Evolutionary conservation across 2,329 filamentous ascomycete genomes (phyloP).

Genomic region (Scytalidium lignicola): DNA sequence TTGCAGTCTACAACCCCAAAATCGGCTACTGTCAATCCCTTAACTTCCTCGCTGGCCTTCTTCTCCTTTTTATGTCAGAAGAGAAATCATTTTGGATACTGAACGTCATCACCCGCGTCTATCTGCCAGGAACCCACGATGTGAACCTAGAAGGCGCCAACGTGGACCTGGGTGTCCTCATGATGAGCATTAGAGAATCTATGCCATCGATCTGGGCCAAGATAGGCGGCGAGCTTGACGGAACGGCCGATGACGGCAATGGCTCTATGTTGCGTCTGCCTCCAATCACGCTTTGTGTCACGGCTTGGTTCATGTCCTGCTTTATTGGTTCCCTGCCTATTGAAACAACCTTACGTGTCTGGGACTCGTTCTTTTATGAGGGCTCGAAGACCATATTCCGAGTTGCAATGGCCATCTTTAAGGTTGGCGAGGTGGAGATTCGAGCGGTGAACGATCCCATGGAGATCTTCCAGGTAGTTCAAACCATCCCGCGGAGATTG

Average conservation of each 20-base stretch:
- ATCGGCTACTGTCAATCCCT: constrained; percentile 96
- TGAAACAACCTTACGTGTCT: constrained; percentile 85
- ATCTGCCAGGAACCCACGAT: constrained; percentile 88
- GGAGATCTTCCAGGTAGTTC: constrained; percentile 94
- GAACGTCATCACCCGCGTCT: constrained; percentile 83
- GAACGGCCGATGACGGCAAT: constrained; percentile 17
- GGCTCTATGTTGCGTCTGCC: constrained; percentile 55
- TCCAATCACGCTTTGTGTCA: constrained; percentile 87
- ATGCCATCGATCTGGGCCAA: constrained; percentile 83
- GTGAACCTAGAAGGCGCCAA: constrained; percentile 87
- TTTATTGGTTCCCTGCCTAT: constrained; percentile 91
- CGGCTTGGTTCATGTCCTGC: constrained; percentile 97
- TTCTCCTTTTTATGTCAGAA: constrained; percentile 84
- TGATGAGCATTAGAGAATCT: constrained; percentile 77
- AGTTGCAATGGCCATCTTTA: constrained; percentile 86
- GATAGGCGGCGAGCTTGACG: constrained; percentile 72
- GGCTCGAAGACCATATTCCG: constrained; percentile 91
- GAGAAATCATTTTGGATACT: constrained; percentile 91
- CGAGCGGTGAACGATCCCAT: constrained; percentile 76
- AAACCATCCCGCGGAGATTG: constrained; percentile 75
- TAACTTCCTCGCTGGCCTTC: constrained; percentile 87
- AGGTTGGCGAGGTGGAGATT: constrained; percentile 77
- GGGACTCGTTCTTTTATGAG: constrained; percentile 95
- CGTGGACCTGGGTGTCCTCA: constrained; percentile 88
- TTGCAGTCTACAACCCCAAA: constrained; percentile 82